Base-by-base conservation (phyloP, 2,329 filamentous ascomycete species). In the Ustulina deusta region DNA sequence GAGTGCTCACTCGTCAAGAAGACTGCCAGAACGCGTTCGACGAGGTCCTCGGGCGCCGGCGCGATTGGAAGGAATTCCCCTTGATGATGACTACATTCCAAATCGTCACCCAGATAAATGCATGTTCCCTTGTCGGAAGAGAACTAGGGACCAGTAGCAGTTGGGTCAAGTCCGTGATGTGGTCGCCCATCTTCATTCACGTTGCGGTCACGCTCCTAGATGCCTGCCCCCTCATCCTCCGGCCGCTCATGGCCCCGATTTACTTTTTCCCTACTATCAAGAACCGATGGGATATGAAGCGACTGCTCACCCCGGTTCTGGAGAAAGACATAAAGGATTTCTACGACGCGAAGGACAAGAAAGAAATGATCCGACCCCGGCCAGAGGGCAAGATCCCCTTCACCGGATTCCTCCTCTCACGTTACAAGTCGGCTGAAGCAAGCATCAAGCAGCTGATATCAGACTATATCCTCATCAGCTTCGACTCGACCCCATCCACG, bases 401-500 rank as follows among this genome's bases (percentile, higher is more conserved):
- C 7, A 64, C 62, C 10, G 56, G 34, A 36, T 65, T 51, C 29
- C 48, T 70, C 3, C 57, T 68, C 10, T 44, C 55, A 25, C 40
- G 65, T 17, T 70, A 67, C 52, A 34, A 58, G 40, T 11, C 62
- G 5, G 56, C 48, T 9, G 62, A 65, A 25, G 40, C 54, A 17
- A 61, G 11, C 49, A 29, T 68, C 22, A 46, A 59, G n/a, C 61
- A 70, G 36, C 51, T 68, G 3, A 38, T 61, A 10, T 36, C 34
- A 6, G 68, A 70, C 56, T 65, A 65, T 22, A 57, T 70, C 6
- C 51, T 65, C 11, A 40, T 63, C 13, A 59, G 40, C 22, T 68
- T 70, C 25, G 68, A 70, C 20, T 70, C 68, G 4, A 70, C 68
- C 2, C 65, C 68, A 2, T 68, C 64, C 2, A 68, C 68, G 6